Evolutionary conservation across 2,329 filamentous ascomycete genomes (phyloP).

Genomic region (Alternaria conjuncta): DNA sequence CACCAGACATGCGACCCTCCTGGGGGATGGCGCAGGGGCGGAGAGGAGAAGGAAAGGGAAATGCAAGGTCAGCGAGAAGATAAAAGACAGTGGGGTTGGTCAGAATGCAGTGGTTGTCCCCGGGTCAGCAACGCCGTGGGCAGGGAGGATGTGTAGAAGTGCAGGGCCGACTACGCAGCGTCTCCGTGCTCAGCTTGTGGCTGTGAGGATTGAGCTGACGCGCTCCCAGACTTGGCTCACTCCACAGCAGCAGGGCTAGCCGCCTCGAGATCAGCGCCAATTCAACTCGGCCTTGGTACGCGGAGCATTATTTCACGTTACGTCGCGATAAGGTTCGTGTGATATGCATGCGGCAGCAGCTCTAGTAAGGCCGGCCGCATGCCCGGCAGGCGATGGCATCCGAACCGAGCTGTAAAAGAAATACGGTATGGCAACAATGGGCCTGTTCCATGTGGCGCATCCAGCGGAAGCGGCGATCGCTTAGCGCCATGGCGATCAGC

Average conservation of each 20-base stretch:
- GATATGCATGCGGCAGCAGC: not conserved
- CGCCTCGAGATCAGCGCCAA: slow-evolving; percentile 17
- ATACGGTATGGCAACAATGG: not conserved
- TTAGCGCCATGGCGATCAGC: slow-evolving; percentile 24
- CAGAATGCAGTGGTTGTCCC: slow-evolving; percentile 9
- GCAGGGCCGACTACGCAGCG: slow-evolving; percentile 1
- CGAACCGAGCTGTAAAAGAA: not conserved
- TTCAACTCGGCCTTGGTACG: slow-evolving; percentile 1
- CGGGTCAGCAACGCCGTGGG: slow-evolving; percentile 21
- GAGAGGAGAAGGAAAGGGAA: slow-evolving; percentile 21
- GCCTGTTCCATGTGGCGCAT: slow-evolving; percentile 6
- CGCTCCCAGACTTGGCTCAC: slow-evolving; percentile 18
- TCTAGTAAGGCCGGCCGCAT: not conserved
- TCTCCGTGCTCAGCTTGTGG: slow-evolving; percentile 14
- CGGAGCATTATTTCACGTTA: slow-evolving; percentile 6
- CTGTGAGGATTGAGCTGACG: slow-evolving; percentile 21
- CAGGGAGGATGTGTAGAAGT: slow-evolving; percentile 13
- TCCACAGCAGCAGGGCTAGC: slow-evolving; percentile 19
- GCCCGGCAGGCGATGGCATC: not conserved
- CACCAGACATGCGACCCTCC: slow-evolving; percentile 37
- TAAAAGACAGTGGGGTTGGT: slow-evolving; percentile 14
- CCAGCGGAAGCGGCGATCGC: slow-evolving; percentile 9
- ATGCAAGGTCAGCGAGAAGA: slow-evolving; percentile 7
- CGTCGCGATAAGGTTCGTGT: slow-evolving; percentile 6
- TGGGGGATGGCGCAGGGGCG: slow-evolving; percentile 32